Evolutionary conservation across 257 asterid species (phyloP).

Genomic region (Solanum pimpinellifolium): DNA sequence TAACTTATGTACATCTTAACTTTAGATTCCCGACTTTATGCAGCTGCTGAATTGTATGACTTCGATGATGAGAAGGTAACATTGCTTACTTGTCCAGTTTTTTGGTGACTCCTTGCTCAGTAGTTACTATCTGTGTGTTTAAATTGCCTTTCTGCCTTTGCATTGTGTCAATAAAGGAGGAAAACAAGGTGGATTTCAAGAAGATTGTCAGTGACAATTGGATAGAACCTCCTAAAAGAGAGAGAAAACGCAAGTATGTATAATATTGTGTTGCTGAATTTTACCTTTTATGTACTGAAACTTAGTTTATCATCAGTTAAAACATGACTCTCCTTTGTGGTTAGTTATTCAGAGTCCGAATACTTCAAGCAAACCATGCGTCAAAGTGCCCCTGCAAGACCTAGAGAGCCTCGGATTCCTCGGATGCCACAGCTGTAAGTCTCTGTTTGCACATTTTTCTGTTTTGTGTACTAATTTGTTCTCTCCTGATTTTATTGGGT

Average conservation of each 20-base stretch:
- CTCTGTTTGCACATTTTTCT: background rate
- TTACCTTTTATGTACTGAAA: background rate
- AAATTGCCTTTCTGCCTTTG: background rate
- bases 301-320: background rate
- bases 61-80: slow-evolving; percentile 88
- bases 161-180: slow-evolving; percentile 45
- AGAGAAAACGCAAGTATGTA: slow-evolving; percentile 93
- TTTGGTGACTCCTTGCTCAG: background rate
- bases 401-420: slow-evolving; percentile 98
- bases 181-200: slow-evolving; percentile 86
- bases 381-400: slow-evolving; percentile 85
- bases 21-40: slow-evolving; percentile 13
- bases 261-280: background rate
- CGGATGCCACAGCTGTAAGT: slow-evolving; percentile 98
- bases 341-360: slow-evolving; percentile 91
- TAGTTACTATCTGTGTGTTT: background rate
- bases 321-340: background rate
- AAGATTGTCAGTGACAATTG: slow-evolving; percentile 87
- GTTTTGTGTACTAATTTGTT: background rate
- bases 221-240: slow-evolving; percentile 91
- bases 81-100: background rate
- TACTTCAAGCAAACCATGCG: slow-evolving; percentile 99
- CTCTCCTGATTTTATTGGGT: background rate
- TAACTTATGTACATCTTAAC: background rate
- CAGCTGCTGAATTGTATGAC: slow-evolving; percentile 98